These are phyloP conservation scores for Hypoxylon sp. DNA, from an alignment of 2,329 filamentous ascomycete species.

Conservation along the genomic window DNA sequence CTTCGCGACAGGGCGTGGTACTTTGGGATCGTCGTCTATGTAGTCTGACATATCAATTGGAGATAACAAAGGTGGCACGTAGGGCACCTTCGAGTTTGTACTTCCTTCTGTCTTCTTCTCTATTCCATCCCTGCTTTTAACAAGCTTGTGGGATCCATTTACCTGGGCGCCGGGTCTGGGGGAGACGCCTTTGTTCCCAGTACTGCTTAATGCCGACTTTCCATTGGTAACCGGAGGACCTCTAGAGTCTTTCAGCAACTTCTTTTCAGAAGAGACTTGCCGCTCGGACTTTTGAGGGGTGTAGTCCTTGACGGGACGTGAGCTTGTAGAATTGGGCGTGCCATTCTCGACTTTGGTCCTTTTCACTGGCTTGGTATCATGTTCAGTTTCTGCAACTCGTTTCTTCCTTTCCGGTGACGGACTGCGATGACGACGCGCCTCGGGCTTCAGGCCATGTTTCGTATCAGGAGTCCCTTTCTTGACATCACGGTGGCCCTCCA, in stretches of 20 bases:
- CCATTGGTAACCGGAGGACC: conserved; percentile 48
- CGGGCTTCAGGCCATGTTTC: conserved; percentile 47
- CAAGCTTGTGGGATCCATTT: conserved; percentile 60
- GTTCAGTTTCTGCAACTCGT: conserved; percentile 62
- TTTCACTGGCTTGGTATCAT: conserved; percentile 63
- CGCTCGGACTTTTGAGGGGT: conserved; percentile 48
- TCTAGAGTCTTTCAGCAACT: conserved; percentile 48
- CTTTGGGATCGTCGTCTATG: conserved; percentile 51
- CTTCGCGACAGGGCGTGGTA: conserved; percentile 51
- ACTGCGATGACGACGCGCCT: conserved; percentile 54
- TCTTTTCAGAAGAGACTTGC: conserved; percentile 43
- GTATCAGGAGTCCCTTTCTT: conserved; percentile 46
- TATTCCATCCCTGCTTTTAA: conserved; percentile 55
- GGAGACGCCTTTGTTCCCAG: conserved; percentile 49
- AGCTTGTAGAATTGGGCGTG: conserved; percentile 42
- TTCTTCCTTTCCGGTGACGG: conserved; percentile 64
- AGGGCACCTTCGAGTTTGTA: conserved; percentile 54
- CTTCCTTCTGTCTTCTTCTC: conserved; percentile 58
- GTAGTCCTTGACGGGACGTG: conserved; percentile 45
- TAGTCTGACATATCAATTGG: conserved; percentile 63
- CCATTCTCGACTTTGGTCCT: conserved; percentile 60
- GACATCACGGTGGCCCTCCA: conserved; percentile 47
- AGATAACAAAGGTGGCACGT: conserved; percentile 67
- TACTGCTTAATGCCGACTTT: conserved; percentile 43
- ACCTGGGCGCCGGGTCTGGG: conserved; percentile 59